These are phyloP conservation scores for Fraxinus excelsior DNA, from an alignment of 257 asterid species.

Conservation along the genomic window DNA sequence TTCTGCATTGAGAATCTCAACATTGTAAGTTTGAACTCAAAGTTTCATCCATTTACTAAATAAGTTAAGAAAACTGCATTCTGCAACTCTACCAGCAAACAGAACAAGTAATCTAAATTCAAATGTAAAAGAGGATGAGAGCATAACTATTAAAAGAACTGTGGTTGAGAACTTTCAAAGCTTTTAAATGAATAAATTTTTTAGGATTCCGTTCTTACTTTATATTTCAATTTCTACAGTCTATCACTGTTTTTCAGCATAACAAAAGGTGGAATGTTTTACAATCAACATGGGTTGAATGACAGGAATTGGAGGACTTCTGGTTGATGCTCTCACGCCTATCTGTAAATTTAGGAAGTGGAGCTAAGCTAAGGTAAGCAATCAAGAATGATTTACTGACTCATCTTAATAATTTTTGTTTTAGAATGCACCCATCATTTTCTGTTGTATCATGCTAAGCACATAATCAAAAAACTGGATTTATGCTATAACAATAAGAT, in stretches of 20 bases:
- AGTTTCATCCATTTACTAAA: conserved; percentile 9
- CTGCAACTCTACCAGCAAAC: not conserved
- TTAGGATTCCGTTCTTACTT: not conserved
- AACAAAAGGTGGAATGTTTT: not conserved
- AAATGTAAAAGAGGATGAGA: not conserved
- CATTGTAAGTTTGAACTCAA: not conserved
- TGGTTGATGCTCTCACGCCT: not conserved
- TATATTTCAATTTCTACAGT: not conserved
- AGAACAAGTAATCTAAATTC: not conserved
- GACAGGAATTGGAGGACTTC: not conserved
- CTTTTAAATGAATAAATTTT: not conserved
- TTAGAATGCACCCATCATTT: conserved; percentile 10
- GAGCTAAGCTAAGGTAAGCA: not conserved
- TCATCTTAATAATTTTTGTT: not conserved
- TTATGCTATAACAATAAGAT: not conserved
- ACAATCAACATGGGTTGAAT: not conserved
- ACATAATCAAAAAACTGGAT: not conserved
- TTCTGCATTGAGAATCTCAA: conserved; percentile 46
- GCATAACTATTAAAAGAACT: not conserved
- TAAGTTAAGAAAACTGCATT: not conserved
- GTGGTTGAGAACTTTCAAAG: not conserved
- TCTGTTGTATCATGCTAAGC: not conserved
- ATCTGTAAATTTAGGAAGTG: not conserved
- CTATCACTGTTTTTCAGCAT: not conserved
- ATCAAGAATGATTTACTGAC: not conserved